Base-by-base conservation (phyloP, 2,329 filamentous ascomycete species). In the Helminthosporium solani region DNA sequence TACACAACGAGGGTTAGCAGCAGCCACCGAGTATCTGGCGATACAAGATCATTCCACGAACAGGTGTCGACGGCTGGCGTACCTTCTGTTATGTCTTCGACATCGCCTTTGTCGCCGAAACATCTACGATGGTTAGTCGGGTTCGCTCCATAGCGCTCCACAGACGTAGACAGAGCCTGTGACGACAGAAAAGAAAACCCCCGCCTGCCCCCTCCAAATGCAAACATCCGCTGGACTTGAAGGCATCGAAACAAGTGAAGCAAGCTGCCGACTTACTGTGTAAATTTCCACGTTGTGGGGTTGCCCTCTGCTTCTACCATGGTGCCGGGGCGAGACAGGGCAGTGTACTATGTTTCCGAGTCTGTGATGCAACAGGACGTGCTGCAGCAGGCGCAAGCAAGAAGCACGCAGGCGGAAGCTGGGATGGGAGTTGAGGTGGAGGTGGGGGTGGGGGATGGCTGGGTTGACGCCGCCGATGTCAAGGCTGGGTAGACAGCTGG, bases 261-360 rank as follows among this genome's bases (percentile, higher is more conserved):
- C 16, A 37, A 11, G 12, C 7, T 14, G 19, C 25, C 81, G 19
- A 64, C 90, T 75, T 88, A 95, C 91, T 97, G 92, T 75, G 92
- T 97, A 78, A 97, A 97, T 82, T 97, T 97, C 92, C 92, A 97
- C 77, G 91, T 97, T 71, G 91, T 91, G 78, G 89, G 86, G 81
- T 84, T 90, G 77, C 87, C 82, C 78, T 95, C 90, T 79, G 86
- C 87, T 83, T 96, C 91, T 80, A 94, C 91, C 91, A 97, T 96
- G 79, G 86, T 92, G 65, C 51, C 49, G 46, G 41, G 40, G 53
- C 46, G 50, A 42, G 50, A 46, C 47, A 45, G 50, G 46, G 49
- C 37, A 46, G 30, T 41, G 42, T 40, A 40, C 45, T 42, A 50
- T 45, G 33, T 45, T 38, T 36, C 34, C 38, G 34, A 44, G 44